These are phyloP conservation scores for Neurospora sp. DNA, from an alignment of 495 filamentous ascomycete genomes.

Conservation along the genomic window DNA sequence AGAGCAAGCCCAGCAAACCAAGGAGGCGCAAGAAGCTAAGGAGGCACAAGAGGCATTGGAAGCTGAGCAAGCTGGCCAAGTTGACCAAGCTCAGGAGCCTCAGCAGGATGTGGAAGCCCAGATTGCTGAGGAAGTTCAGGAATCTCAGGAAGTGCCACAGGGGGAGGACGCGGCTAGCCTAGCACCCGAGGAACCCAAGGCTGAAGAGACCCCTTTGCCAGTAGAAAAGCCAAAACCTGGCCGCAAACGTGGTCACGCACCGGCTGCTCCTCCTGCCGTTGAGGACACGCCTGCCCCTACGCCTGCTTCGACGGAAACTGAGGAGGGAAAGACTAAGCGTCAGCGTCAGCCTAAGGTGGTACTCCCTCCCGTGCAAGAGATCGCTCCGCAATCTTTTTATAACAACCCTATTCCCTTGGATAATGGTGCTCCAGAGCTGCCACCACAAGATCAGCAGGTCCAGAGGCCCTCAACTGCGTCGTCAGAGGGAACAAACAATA, in stretches of 20 bases:
- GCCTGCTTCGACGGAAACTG: constrained; percentile 1
- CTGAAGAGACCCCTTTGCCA: not conserved
- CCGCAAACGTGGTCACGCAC: constrained; percentile 15
- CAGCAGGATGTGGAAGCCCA: not conserved
- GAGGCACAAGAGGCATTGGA: not conserved
- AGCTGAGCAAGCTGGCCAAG: constrained; percentile 1
- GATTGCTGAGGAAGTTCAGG: not conserved
- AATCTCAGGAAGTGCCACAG: not conserved
- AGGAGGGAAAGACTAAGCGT: constrained; percentile 18
- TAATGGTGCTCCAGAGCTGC: not conserved
- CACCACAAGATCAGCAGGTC: constrained; percentile 16
- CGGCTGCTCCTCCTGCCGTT: constrained; percentile 6
- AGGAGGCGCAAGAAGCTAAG: not conserved
- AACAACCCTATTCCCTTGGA: constrained; percentile 10
- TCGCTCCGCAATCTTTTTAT: constrained; percentile 18
- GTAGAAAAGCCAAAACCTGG: not conserved
- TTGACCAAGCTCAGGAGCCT: not conserved
- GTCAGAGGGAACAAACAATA: constrained; percentile 18
- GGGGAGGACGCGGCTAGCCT: not conserved
- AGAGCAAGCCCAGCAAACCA: not conserved
- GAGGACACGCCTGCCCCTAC: not conserved
- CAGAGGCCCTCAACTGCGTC: constrained; percentile 25
- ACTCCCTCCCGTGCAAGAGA: constrained; percentile 6
- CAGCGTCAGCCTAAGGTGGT: constrained; percentile 1
- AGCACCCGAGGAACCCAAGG: not conserved